A percentile compares a stretch with the other conserved stretches of the same genome.
Conservation (phyloP, 1,139 yeast species). For the Kazachstania sp. region DNA sequence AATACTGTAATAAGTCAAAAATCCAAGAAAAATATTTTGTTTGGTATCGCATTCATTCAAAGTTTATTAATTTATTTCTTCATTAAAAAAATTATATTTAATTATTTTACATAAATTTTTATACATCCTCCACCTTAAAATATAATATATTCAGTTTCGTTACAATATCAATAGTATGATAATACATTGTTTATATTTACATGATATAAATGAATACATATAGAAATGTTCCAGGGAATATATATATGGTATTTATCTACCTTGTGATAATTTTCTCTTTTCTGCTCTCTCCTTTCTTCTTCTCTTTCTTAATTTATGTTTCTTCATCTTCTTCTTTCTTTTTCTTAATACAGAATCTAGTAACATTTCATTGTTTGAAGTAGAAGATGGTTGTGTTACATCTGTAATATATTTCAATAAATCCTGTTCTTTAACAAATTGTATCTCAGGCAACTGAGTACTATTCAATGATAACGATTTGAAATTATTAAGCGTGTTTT, state of each 20-base stretch:
- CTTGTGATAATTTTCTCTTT: slow-evolving; percentile 29
- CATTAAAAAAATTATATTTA: not conserved
- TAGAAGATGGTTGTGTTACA: not conserved
- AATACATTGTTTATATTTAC: slow-evolving; percentile 2
- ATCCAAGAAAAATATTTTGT: slow-evolving; percentile 6
- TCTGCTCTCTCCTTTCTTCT: slow-evolving; percentile 40
- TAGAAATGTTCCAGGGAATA: slow-evolving; percentile 1
- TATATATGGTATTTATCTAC: slow-evolving; percentile 15
- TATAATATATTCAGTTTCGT: too few relatives aligned
- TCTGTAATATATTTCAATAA: not conserved
- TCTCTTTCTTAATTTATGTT: slow-evolving; percentile 65
- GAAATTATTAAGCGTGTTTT: not conserved
- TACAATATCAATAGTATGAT: not conserved
- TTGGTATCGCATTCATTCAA: not conserved
- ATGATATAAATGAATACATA: not conserved
- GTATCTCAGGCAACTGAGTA: not conserved
- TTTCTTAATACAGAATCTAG: slow-evolving; percentile 58
- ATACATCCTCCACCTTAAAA: too few relatives aligned
- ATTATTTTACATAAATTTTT: not conserved
- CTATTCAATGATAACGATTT: not conserved
- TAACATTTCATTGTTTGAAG: slow-evolving; percentile 7
- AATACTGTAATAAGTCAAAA: slow-evolving; percentile 15
- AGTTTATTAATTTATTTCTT: not conserved
- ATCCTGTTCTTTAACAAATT: not conserved
- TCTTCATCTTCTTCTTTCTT: slow-evolving; percentile 64